Evolutionary conservation across 306 rosid species (phyloP), one percentile per base, ranked within the genome.

Genomic region (Ormosia emarginata): DNA sequence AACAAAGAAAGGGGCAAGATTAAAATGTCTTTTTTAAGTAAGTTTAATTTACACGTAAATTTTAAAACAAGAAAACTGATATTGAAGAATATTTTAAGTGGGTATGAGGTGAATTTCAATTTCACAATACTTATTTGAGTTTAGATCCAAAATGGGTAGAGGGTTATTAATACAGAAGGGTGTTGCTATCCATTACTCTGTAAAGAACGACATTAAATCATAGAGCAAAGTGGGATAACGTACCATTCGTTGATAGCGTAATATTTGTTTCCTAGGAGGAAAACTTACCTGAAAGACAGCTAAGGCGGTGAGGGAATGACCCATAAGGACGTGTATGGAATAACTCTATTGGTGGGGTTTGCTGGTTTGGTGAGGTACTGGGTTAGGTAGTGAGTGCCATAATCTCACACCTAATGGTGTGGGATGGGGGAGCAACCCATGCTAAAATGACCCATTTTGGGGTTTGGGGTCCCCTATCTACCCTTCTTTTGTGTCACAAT

Each of bases 251-350:
- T 82, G 73, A 70, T 74, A 53, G 64, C 56, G 57, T 67, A 84
- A 81, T 13, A 78, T 82, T 79, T 90, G 97, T 91, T 92, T 88
- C 96, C 94, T 82, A 78, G 91, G 94, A 94, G 79, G 90, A 76
- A 37, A 81, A 84, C 86, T 89, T 83, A 86, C 83, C 87, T 87
- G 53, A 81, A 83, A 88, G 70, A 89, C 92, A 92, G 90, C 91
- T 83, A 40, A 84, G 83, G 32, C 55, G 82, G 89, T 87, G 76
- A 87, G 87, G 85, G 81, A 83, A 75, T 24, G 69, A 70, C 85
- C 90, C 91, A 87, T 85, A 75, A 88, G 59, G 64, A 4, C 62
- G 43, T 81, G 86, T 79, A 85, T 83, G 89, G 90, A 89, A 82
- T 81, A 80, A 73, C 74, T 43, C 32, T 46, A 79, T 65, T 41